phyloP scores from a whole-genome alignment of 768 basidiomycete genomes.

The Dictyophora rubrovolvata region DNA sequence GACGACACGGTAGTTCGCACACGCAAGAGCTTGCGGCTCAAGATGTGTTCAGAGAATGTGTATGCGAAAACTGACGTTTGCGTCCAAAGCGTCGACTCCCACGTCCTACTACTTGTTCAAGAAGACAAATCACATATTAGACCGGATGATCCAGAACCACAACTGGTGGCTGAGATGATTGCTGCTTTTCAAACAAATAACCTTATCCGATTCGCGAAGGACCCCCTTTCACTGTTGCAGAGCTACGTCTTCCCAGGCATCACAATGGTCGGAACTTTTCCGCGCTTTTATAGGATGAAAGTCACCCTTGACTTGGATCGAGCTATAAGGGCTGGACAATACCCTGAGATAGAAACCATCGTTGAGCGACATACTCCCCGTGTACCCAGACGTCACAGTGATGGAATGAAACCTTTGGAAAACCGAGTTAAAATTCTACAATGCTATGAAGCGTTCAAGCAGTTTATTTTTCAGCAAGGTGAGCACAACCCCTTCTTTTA shows the following conservation, averaged over 20 bases:
- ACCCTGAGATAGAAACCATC: conserved; percentile 11
- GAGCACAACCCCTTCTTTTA: no score
- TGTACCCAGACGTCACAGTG: conserved; percentile 11
- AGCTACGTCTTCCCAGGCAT: conserved; percentile 19
- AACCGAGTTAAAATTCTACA: conserved; percentile 9
- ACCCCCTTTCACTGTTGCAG: conserved; percentile 9
- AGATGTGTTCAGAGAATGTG: conserved; percentile 20
- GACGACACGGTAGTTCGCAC: conserved; percentile 13
- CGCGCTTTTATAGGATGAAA: conserved; percentile 27
- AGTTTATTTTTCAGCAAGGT: no score
- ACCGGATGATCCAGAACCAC: conserved; percentile 11
- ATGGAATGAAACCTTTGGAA: conserved; percentile 15
- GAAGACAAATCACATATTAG: conserved; percentile 12
- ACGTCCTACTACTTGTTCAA: conserved; percentile 14
- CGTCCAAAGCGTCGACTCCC: conserved; percentile 14
- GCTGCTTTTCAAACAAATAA: conserved; percentile 13
- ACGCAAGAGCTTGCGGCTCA: conserved; percentile 18
- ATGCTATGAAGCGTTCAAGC: conserved; percentile 16
- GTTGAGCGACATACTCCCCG: conserved; percentile 13
- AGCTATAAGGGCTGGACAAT: conserved; percentile 11
- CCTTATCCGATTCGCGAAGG: not conserved
- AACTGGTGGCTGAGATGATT: conserved; percentile 12
- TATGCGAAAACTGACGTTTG: conserved; percentile 24
- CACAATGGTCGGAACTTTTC: conserved; percentile 24
- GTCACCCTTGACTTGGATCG: conserved; percentile 18